Evolutionary conservation across 1,284 basidiomycete genomes (phyloP).

Genomic region (Apiotrichum montevideense): DNA sequence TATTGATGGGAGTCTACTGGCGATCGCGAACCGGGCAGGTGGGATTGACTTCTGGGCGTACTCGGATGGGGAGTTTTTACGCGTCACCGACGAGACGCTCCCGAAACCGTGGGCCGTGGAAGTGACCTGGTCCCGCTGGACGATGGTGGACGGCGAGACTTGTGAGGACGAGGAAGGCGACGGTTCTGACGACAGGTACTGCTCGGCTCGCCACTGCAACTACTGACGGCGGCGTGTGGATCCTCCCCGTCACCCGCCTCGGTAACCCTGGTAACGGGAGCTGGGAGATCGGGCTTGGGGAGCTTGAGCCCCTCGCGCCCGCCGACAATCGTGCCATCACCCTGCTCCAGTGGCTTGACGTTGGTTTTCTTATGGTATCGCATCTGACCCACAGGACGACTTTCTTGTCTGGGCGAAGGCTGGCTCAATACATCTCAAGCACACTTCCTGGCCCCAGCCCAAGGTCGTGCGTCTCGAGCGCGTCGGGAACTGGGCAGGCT

Average conservation of each 20-base stretch:
- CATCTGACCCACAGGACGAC: slow-evolving; percentile 19
- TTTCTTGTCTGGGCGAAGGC: slow-evolving; percentile 36
- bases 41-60: slow-evolving; percentile 26
- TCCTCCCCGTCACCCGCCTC: slow-evolving; percentile 10
- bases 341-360: slow-evolving; percentile 30
- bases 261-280: background rate
- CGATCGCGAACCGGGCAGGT: slow-evolving; percentile 29
- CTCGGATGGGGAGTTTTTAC: background rate
- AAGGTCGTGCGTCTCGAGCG: slow-evolving; percentile 18
- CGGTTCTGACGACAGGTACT: slow-evolving; percentile 17
- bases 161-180: slow-evolving; percentile 14
- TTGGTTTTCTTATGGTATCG: slow-evolving; percentile 8
- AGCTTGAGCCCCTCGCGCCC: background rate
- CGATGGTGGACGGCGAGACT: slow-evolving; percentile 4
- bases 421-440: slow-evolving; percentile 29
- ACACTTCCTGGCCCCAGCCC: slow-evolving; percentile 15
- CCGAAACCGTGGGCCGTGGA: slow-evolving; percentile 7
- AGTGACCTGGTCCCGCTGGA: slow-evolving; percentile 30
- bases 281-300: slow-evolving; percentile 13
- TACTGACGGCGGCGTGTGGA: slow-evolving; percentile 23
- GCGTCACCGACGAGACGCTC: background rate
- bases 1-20: slow-evolving; percentile 33
- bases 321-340: slow-evolving; percentile 26
- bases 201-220: slow-evolving; percentile 22
- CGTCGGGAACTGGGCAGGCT: slow-evolving; percentile 41